Percentiles rank a stretch among this genome's conserved stretches.
Conservation (phyloP, 2,329 filamentous ascomycete species). For the Aurifilum marmelostoma region DNA sequence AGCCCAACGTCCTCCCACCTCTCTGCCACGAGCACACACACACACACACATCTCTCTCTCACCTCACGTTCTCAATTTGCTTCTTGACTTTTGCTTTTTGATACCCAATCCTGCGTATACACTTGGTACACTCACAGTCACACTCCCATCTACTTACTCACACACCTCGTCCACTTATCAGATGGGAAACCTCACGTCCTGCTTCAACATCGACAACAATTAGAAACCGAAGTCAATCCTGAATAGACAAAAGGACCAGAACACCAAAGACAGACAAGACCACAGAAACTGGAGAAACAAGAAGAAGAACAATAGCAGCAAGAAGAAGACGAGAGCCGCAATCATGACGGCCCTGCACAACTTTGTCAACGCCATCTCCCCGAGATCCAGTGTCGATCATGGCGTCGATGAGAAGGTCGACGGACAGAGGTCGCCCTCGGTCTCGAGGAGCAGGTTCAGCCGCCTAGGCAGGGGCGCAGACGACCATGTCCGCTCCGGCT, state of each 20-base stretch:
- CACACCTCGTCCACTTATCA: neutral
- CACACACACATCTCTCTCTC: neutral
- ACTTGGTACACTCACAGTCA: neutral
- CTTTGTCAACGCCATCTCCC: conserved; percentile 28
- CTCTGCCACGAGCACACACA: neutral
- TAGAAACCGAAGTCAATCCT: neutral
- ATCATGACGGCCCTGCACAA: conserved; percentile 29
- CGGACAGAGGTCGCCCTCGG: conserved; percentile 1
- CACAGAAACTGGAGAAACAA: neutral
- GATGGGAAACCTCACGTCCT: neutral
- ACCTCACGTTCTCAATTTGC: neutral
- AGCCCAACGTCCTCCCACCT: neutral
- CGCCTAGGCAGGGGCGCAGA: neutral
- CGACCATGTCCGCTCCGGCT: conserved; percentile 16
- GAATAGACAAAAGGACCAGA: neutral
- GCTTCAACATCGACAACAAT: neutral
- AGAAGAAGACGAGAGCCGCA: neutral
- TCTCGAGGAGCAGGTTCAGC: conserved; percentile 18
- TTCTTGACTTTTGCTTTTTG: neutral
- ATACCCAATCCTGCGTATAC: conserved; percentile 10
- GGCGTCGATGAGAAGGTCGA: conserved; percentile 12
- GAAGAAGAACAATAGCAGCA: conserved; percentile 5
- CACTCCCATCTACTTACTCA: neutral
- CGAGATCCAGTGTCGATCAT: conserved; percentile 24
- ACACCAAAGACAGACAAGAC: neutral